These are phyloP conservation scores for Cantharellus cinnabarinus DNA, from an alignment of 768 basidiomycete species.

Conservation along the genomic window DNA sequence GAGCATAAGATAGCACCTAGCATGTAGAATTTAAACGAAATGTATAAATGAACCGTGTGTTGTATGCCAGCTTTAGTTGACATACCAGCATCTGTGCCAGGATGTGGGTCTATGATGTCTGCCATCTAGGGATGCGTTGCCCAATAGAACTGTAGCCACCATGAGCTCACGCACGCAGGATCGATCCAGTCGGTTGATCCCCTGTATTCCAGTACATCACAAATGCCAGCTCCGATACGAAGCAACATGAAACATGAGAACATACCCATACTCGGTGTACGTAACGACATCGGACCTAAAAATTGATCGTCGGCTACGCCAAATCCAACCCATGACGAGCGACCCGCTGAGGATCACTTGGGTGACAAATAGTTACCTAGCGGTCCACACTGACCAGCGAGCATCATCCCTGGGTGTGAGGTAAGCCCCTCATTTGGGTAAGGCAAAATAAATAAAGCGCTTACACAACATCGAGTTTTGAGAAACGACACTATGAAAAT, in stretches of 20 bases:
- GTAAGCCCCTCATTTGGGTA: not conserved
- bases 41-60: too few species aligned
- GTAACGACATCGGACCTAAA: not conserved
- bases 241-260: not conserved
- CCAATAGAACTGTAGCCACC: too few species aligned
- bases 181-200: conserved; percentile 5
- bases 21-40: too few species aligned
- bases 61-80: too few species aligned
- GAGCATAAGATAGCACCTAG: conserved; percentile 16
- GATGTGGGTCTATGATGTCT: too few species aligned
- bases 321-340: too few species aligned
- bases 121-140: too few species aligned
- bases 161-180: not conserved
- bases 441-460: not conserved
- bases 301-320: not conserved
- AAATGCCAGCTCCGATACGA: not conserved
- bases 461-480: conserved; percentile 9
- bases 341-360: not conserved
- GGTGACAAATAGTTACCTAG: not conserved
- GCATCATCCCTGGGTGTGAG: not conserved
- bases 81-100: too few species aligned
- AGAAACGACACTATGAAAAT: conserved; percentile 13
- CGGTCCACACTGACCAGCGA: not conserved
- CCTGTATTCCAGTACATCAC: not conserved
- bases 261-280: not conserved